phyloP scores from a whole-genome alignment of 768 basidiomycete genomes.

The Xerocomus spinulosus region DNA sequence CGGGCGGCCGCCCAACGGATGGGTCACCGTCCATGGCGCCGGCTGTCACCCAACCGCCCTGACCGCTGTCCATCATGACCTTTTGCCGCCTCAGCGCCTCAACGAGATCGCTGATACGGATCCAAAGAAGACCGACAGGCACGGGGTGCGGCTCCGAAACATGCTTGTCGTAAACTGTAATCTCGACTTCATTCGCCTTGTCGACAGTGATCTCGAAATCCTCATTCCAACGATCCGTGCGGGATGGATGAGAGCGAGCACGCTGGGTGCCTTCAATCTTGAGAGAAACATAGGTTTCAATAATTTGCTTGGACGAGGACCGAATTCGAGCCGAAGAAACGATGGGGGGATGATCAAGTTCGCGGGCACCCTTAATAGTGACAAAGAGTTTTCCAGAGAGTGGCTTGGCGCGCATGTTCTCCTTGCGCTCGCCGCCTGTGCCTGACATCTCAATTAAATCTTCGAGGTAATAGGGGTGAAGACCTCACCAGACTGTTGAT shows the following conservation, averaged over 20 bases:
- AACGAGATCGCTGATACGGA: slow-evolving; percentile 88
- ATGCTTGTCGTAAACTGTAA: slow-evolving; percentile 92
- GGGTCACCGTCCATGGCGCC: slow-evolving; percentile 75
- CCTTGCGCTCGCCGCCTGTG: slow-evolving; percentile 82
- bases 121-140: slow-evolving; percentile 93
- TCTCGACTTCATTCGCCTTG: slow-evolving; percentile 98
- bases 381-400: slow-evolving; percentile 89
- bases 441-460: slow-evolving; percentile 37
- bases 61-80: slow-evolving; percentile 79
- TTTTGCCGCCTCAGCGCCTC: slow-evolving; percentile 92
- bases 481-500: slow-evolving; percentile 56
- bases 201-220: slow-evolving; percentile 95
- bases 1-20: slow-evolving; percentile 42
- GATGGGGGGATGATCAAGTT: slow-evolving; percentile 91
- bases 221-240: slow-evolving; percentile 97
- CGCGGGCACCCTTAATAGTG: slow-evolving; percentile 83
- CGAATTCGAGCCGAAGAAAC: slow-evolving; percentile 55
- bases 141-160: slow-evolving; percentile 73
- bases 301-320: slow-evolving; percentile 69
- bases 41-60: slow-evolving; percentile 94
- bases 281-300: slow-evolving; percentile 87
- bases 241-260: slow-evolving; percentile 86
- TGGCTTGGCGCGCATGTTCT: slow-evolving; percentile 89
- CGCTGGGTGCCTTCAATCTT: slow-evolving; percentile 95
- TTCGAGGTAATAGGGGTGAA: neutral